A percentile compares a stretch with the other conserved stretches of the same genome.
Conservation (phyloP, 306 rosid species). For the Ormosia semicastrata region DNA sequence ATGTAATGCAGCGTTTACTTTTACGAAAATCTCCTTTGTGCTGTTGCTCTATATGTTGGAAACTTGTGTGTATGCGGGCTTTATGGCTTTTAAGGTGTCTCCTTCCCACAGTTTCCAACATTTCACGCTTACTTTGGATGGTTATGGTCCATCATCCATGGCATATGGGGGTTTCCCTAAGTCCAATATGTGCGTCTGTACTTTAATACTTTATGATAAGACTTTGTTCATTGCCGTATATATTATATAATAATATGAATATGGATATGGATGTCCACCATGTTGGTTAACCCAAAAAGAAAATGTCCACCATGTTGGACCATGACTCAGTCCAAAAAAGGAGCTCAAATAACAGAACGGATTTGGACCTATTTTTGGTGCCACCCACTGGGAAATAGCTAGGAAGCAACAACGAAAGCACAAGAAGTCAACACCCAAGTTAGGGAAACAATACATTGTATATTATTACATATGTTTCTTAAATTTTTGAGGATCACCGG, state of each 20-base stretch:
- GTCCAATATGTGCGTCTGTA: not conserved
- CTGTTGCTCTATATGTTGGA: not conserved
- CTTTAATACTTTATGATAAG: not conserved
- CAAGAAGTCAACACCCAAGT: not conserved
- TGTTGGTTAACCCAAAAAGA: too few species aligned
- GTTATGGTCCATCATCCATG: not conserved
- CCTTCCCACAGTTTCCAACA: not conserved
- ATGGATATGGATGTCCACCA: too few species aligned
- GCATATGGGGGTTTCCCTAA: not conserved
- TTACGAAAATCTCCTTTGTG: not conserved
- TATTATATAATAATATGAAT: too few species aligned
- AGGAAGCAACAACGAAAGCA: not conserved
- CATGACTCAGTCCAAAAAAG: not conserved
- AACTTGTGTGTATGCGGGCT: not conserved
- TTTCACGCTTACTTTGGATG: not conserved
- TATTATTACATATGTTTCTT: not conserved
- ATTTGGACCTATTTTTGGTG: not conserved
- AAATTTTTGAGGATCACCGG: not conserved
- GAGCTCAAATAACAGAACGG: not conserved
- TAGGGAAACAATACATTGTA: not conserved
- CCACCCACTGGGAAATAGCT: not conserved
- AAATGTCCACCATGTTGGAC: not conserved
- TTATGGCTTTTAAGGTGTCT: constrained; percentile 19
- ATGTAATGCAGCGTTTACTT: not conserved
- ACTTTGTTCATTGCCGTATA: too few species aligned